Evolutionary conservation across 805 yeast species (phyloP).

Genomic region (Pichia thaimueangensis): DNA sequence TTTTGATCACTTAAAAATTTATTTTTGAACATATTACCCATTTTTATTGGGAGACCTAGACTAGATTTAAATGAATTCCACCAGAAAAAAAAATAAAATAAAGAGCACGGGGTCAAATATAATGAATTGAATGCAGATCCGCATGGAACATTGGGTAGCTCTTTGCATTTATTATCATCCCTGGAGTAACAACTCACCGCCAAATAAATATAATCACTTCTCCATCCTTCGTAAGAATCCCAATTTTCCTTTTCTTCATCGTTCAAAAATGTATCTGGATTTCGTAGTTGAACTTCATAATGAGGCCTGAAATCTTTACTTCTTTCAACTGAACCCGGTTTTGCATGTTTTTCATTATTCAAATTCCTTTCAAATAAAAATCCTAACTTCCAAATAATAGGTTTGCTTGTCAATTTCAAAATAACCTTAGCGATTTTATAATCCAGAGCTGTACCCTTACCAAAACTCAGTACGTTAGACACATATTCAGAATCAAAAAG

Average conservation of each 20-base stretch:
- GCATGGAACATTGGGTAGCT: slow-evolving; percentile 14
- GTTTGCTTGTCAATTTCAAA: slow-evolving; percentile 55
- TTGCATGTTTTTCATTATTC: slow-evolving; percentile 27
- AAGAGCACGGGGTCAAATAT: slow-evolving; percentile 66
- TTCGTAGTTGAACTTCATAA: slow-evolving; percentile 47
- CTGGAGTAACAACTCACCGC: slow-evolving; percentile 49
- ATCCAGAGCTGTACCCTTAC: slow-evolving; percentile 26
- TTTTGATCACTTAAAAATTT: slow-evolving; percentile 27
- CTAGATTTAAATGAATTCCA: slow-evolving; percentile 81
- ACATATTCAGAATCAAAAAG: slow-evolving; percentile 34
- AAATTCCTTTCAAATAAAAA: slow-evolving; percentile 62
- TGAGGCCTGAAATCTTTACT: slow-evolving; percentile 50
- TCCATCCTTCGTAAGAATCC: slow-evolving; percentile 75
- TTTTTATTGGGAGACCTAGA: slow-evolving; percentile 69
- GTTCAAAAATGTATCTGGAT: slow-evolving; percentile 42
- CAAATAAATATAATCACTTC: slow-evolving; percentile 78
- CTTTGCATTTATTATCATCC: slow-evolving; percentile 10
- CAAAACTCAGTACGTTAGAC: slow-evolving; percentile 14
- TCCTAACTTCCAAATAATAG: slow-evolving; percentile 75
- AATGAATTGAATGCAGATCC: slow-evolving; percentile 53
- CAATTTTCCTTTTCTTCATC: slow-evolving; percentile 40
- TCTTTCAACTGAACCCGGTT: slow-evolving; percentile 33
- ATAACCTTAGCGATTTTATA: slow-evolving; percentile 42
- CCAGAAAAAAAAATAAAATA: slow-evolving; percentile 73
- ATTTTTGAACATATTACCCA: slow-evolving; percentile 61